Percentiles rank a stretch among this genome's conserved stretches.
phyloP scores from a whole-genome alignment of 495 filamentous ascomycete genomes.

The Penicillium paxilli region DNA sequence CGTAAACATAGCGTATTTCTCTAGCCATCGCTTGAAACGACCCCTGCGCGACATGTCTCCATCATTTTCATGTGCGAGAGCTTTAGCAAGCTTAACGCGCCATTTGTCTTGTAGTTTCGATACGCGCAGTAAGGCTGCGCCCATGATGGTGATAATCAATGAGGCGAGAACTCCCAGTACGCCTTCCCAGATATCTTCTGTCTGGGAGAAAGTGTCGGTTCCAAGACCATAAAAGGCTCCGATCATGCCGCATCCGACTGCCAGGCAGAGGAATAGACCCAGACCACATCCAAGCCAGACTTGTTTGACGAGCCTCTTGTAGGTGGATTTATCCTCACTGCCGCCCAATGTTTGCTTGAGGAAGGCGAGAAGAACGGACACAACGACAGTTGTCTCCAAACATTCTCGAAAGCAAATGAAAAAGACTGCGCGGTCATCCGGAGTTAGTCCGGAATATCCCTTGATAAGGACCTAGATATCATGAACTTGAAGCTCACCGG shows the following conservation, averaged over 20 bases:
- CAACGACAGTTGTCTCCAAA: conserved; percentile 76
- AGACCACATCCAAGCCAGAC: conserved; percentile 69
- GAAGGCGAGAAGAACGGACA: conserved; percentile 80
- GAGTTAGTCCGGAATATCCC: not conserved
- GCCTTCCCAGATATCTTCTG: conserved; percentile 80
- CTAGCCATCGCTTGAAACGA: conserved; percentile 61
- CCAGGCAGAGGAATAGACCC: conserved; percentile 66
- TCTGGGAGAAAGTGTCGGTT: conserved; percentile 59
- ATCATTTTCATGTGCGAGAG: conserved; percentile 57
- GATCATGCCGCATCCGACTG: conserved; percentile 72
- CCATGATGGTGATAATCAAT: conserved; percentile 77
- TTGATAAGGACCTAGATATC: not conserved
- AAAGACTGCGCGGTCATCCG: conserved; percentile 54
- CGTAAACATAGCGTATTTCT: conserved; percentile 81
- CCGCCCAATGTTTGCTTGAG: conserved; percentile 74
- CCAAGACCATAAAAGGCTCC: conserved; percentile 76
- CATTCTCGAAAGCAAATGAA: conserved; percentile 87
- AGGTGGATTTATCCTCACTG: conserved; percentile 50
- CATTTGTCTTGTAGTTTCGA: conserved; percentile 85
- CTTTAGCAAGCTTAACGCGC: conserved; percentile 71
- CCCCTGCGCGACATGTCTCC: conserved; percentile 18
- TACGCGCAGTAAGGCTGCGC: conserved; percentile 75
- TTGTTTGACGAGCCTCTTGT: conserved; percentile 72
- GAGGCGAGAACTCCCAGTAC: conserved; percentile 68
- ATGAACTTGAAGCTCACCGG: conserved; percentile 10